Conservation (phyloP, 2,329 filamentous ascomycete genomes). For the Talaromyces verruculosus region DNA sequence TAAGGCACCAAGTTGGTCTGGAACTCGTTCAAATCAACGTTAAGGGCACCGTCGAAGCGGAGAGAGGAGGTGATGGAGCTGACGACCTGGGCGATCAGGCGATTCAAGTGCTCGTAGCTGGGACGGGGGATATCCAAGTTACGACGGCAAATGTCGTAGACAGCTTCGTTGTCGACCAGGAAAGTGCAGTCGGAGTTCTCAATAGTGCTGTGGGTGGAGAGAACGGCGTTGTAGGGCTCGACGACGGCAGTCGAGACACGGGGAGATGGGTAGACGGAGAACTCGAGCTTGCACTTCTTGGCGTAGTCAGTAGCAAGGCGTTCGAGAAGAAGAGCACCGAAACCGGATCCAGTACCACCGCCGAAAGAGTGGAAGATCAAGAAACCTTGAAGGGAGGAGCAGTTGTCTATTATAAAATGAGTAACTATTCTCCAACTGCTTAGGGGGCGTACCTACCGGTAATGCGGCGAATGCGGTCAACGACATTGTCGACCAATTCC, state of each 20-base stretch:
- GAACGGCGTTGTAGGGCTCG: conserved; percentile 65
- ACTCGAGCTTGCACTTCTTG: conserved; percentile 69
- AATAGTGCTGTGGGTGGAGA: conserved; percentile 60
- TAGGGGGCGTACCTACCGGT: conserved; percentile 48
- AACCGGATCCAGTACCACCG: conserved; percentile 66
- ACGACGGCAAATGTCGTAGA: conserved; percentile 66
- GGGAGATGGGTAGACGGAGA: conserved; percentile 65
- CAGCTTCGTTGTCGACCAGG: conserved; percentile 67
- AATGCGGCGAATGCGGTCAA: conserved; percentile 65
- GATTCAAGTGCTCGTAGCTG: conserved; percentile 64
- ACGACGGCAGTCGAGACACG: conserved; percentile 66
- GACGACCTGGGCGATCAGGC: conserved; percentile 66
- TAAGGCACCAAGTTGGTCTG: conserved; percentile 69
- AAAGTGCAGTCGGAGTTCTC: conserved; percentile 69
- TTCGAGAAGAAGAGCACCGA: conserved; percentile 64
- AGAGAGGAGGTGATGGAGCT: conserved; percentile 66
- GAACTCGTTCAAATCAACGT: conserved; percentile 68
- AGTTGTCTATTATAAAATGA: conserved; percentile 54
- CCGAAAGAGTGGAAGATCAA: conserved; percentile 69
- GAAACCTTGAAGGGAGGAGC: conserved; percentile 65
- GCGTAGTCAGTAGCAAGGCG: conserved; percentile 64
- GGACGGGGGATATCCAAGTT: conserved; percentile 65
- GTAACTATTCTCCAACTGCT: background rate
- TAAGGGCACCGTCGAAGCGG: conserved; percentile 65
- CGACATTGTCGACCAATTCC: conserved; percentile 63